A percentile compares a stretch with the other conserved stretches of the same genome.
phyloP scores from a whole-genome alignment of 1,284 basidiomycete genomes.

The Marasmius fiardii region DNA sequence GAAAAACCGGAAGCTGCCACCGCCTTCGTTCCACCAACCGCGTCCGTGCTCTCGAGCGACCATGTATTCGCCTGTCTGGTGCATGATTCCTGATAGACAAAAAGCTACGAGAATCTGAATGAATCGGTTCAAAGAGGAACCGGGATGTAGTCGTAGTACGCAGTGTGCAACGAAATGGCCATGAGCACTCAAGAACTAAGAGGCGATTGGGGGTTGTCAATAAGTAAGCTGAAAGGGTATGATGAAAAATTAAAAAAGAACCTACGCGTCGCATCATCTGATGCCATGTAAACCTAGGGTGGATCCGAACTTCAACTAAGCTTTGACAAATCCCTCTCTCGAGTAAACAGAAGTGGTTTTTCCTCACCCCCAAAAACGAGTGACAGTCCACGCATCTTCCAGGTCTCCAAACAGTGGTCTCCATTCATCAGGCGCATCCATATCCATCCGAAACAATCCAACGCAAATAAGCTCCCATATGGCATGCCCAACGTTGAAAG shows the following conservation, averaged over 20 bases:
- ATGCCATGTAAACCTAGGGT: no score
- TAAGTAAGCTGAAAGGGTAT: no score
- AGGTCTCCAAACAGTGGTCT: background rate
- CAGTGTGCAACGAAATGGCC: background rate
- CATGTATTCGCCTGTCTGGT: conserved; percentile 6
- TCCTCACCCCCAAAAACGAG: conserved; percentile 8
- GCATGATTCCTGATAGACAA: conserved; percentile 5
- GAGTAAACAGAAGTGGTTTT: no score
- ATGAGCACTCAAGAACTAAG: conserved; percentile 1
- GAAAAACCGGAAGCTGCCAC: conserved; percentile 3
- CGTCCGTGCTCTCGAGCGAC: background rate
- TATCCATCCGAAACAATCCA: background rate
- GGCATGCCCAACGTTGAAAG: background rate
- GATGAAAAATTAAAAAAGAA: no score
- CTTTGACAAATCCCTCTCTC: no score
- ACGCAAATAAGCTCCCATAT: background rate
- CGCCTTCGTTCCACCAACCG: background rate
- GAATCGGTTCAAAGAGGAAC: conserved; percentile 1
- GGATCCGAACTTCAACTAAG: no score
- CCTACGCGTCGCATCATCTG: no score
- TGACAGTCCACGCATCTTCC: background rate
- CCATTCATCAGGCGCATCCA: background rate
- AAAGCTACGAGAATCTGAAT: conserved; percentile 4
- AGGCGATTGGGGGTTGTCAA: background rate
- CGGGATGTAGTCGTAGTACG: background rate